phyloP scores from a whole-genome alignment of 1,139 yeast species.

The Lodderomyces pseudojiufengensis region DNA sequence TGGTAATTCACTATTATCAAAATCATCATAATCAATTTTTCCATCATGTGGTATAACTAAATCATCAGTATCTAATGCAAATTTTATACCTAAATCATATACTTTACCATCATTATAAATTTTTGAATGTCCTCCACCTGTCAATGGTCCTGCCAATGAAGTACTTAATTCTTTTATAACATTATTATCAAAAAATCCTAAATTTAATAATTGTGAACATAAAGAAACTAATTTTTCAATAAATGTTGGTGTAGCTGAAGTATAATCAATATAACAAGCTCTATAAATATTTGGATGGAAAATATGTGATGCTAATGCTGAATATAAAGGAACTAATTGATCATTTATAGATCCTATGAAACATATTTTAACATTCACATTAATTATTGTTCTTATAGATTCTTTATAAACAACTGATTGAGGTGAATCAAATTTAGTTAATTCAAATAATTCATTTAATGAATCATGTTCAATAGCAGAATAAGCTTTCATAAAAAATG shows the following conservation, averaged over 20 bases:
- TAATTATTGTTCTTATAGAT: slow-evolving; percentile 60
- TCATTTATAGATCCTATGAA: slow-evolving; percentile 89
- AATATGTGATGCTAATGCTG: slow-evolving; percentile 78
- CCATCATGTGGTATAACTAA: slow-evolving; percentile 36
- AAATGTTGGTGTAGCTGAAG: slow-evolving; percentile 46
- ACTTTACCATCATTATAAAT: slow-evolving; percentile 84
- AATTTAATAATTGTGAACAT: slow-evolving; percentile 52
- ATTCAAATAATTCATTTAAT: slow-evolving; percentile 77
- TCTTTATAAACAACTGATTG: slow-evolving; percentile 72
- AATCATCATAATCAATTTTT: slow-evolving; percentile 9
- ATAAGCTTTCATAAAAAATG: slow-evolving; percentile 78
- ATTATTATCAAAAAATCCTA: slow-evolving; percentile 71
- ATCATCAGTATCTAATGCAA: slow-evolving; percentile 72
- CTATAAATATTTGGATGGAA: slow-evolving; percentile 87
- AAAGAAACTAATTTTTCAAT: slow-evolving; percentile 44
- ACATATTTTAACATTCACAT: slow-evolving; percentile 70
- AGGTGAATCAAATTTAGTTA: slow-evolving; percentile 68
- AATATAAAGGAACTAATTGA: slow-evolving; percentile 87
- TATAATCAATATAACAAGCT: slow-evolving; percentile 82
- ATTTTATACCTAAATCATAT: slow-evolving; percentile 73
- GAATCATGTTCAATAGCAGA: slow-evolving; percentile 89
- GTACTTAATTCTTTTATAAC: slow-evolving; percentile 78
- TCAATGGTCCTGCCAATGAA: slow-evolving; percentile 82
- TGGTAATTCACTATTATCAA: slow-evolving; percentile 21
- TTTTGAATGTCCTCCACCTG: slow-evolving; percentile 93